Base-by-base conservation (phyloP, 1,284 basidiomycete genomes). In the Ustilago vetiveriae region DNA sequence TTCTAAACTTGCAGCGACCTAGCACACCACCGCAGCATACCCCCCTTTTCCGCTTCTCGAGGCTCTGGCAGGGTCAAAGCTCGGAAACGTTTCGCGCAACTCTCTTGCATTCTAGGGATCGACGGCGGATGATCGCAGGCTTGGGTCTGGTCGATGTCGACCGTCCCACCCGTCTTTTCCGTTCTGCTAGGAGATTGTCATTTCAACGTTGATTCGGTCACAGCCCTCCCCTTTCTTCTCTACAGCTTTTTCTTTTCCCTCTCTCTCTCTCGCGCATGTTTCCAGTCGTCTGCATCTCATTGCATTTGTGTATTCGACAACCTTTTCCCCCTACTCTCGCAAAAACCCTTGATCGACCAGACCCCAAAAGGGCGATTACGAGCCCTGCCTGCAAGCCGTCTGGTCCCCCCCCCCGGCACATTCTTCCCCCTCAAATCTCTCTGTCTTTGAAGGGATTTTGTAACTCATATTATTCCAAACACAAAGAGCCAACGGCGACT, bases 1-100 rank as follows among this genome's bases (percentile, higher is more conserved):
- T 94, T 94, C 86, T 94, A 85, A 89, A 70, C 22, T 49, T 35
- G 54, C 16, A 17, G 23, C 24, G 8, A 21, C 19, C 16, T 23
- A 24, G 13, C n/a, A 10, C 29, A 26, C 16, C 33, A 2, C 13
- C 36, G 49, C 43, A 43, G 32, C 59, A 59, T 59, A 59, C 56
- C 56, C 55, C 9, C 10, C 8, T 22, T 9, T 9, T 17, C 30
- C 19, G n/a, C n/a, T n/a, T n/a, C n/a, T n/a, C n/a, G 22, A 36
- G 36, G 36, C 33, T 29, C 19, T n/a, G 13, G 26, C 24, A 41
- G 40, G 30, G 29, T 17, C n/a, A n/a, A n/a, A n/a, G n/a, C n/a
- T n/a, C n/a, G n/a, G n/a, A n/a, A n/a, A n/a, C n/a, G n/a, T n/a
- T n/a, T n/a, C n/a, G n/a, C 19, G 19, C 36, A 37, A 37, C 35